Conservation (phyloP, 2,329 filamentous ascomycete genomes). For the Beauveria medogensis region DNA sequence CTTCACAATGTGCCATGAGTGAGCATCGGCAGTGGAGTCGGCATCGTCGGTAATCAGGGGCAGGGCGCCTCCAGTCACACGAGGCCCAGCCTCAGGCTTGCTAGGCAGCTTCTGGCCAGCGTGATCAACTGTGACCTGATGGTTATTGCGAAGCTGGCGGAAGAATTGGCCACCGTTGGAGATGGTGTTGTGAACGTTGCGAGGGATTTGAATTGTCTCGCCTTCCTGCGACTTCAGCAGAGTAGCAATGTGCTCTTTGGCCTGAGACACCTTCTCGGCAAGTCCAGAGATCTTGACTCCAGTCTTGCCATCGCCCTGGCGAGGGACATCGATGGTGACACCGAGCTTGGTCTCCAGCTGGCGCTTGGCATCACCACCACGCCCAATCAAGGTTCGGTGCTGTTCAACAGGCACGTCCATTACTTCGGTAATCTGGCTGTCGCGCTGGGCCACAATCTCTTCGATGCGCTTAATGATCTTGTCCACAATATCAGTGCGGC, state of each 20-base stretch:
- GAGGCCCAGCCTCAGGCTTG: conserved; percentile 50
- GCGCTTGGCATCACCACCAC: conserved; percentile 79
- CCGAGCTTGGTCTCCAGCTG: conserved; percentile 79
- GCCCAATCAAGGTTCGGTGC: conserved; percentile 84
- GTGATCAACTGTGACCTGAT: conserved; percentile 87
- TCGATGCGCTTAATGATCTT: conserved; percentile 80
- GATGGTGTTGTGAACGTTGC: conserved; percentile 73
- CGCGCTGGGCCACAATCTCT: conserved; percentile 71
- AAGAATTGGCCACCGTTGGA: conserved; percentile 90
- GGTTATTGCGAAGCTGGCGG: conserved; percentile 77
- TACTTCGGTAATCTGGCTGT: conserved; percentile 70
- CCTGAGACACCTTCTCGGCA: conserved; percentile 70
- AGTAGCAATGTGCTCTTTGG: conserved; percentile 74
- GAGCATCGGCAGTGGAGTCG: conserved; percentile 52
- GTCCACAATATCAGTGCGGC: conserved; percentile 73
- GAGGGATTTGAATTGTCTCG: conserved; percentile 78
- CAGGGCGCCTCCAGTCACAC: conserved; percentile 54
- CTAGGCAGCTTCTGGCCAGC: conserved; percentile 69
- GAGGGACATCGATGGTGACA: conserved; percentile 82
- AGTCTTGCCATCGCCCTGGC: conserved; percentile 75
- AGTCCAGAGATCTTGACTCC: conserved; percentile 80
- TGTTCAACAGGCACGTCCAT: conserved; percentile 83
- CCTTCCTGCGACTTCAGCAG: conserved; percentile 81
- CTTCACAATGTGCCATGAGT: conserved; percentile 80
- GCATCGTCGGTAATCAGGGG: conserved; percentile 92